Conservation (phyloP, 169 alveolate genomes). For the Neospora caninum region DNA sequence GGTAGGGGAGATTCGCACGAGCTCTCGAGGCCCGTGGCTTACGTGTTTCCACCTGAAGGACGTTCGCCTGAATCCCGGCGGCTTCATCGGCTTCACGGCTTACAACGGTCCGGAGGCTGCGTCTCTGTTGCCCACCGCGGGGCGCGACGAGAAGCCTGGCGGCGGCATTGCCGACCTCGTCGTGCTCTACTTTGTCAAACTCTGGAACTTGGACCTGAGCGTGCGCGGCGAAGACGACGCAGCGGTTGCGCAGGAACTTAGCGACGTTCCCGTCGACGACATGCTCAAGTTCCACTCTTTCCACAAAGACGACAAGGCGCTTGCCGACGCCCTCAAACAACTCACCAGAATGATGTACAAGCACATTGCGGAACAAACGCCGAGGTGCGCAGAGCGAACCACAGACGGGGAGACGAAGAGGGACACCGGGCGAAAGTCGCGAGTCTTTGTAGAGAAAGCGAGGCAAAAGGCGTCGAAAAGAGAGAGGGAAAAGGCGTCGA, state of each 20-base stretch:
- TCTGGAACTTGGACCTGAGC: conserved; percentile 72
- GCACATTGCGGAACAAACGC: conserved; percentile 73
- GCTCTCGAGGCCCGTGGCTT: conserved; percentile 72
- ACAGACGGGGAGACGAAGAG: neutral
- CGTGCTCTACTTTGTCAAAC: conserved; percentile 51
- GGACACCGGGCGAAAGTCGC: no score
- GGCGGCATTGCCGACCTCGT: conserved; percentile 42
- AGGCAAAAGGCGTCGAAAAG: neutral
- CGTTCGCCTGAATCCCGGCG: conserved; percentile 62
- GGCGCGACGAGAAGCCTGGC: neutral
- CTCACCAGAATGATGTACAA: conserved; percentile 70
- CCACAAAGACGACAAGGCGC: conserved; percentile 65
- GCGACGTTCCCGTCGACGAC: conserved; percentile 65
- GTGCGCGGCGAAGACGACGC: conserved; percentile 71
- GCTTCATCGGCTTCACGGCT: conserved; percentile 76
- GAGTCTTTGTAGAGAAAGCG: neutral
- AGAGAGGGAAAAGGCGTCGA: neutral
- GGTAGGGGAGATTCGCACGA: conserved; percentile 70
- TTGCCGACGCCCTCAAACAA: conserved; percentile 70
- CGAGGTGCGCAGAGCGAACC: neutral
- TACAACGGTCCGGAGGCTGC: conserved; percentile 62
- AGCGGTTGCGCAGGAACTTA: conserved; percentile 36
- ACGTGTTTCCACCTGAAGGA: conserved; percentile 70
- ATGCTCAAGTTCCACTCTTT: conserved; percentile 63
- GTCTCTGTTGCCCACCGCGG: neutral